Percentiles rank a stretch among this genome's conserved stretches.
Evolutionary conservation across 306 rosid genomes (phyloP).

Genomic region (Acacia melanoxylon): DNA sequence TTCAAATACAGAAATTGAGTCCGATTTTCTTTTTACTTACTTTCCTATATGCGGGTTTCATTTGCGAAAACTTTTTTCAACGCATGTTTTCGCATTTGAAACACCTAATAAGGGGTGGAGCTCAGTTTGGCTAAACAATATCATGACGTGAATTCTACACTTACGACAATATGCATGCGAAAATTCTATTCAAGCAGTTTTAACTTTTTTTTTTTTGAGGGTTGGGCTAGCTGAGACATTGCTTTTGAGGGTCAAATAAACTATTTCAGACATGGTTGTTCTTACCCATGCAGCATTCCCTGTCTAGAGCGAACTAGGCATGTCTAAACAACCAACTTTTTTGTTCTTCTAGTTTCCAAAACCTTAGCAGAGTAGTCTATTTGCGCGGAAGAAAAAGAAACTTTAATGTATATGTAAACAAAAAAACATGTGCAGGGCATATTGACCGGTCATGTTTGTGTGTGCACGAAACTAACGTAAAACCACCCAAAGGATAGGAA

Average conservation of each 20-base stretch:
- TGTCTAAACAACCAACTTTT: background rate
- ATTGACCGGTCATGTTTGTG: conserved; percentile 3
- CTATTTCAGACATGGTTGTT: background rate
- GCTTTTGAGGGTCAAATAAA: background rate
- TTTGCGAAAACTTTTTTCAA: background rate
- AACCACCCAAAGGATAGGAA: conserved; percentile 6
- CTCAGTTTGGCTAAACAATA: conserved; percentile 5
- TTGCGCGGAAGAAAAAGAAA: background rate
- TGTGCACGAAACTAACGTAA: conserved; percentile 9
- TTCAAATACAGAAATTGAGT: background rate
- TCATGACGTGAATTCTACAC: background rate
- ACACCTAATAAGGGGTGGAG: background rate
- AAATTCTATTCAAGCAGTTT: background rate
- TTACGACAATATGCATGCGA: background rate
- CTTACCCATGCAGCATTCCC: background rate
- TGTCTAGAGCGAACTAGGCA: background rate
- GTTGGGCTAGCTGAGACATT: background rate
- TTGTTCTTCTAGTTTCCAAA: background rate
- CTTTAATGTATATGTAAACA: background rate
- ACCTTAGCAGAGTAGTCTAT: background rate
- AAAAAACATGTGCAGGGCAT: background rate
- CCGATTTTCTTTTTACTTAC: background rate
- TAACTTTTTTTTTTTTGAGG: background rate
- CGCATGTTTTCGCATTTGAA: background rate
- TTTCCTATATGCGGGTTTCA: background rate